Evolutionary conservation across 2,329 filamentous ascomycete genomes (phyloP).

Genomic region (Fusarium avenaceum): DNA sequence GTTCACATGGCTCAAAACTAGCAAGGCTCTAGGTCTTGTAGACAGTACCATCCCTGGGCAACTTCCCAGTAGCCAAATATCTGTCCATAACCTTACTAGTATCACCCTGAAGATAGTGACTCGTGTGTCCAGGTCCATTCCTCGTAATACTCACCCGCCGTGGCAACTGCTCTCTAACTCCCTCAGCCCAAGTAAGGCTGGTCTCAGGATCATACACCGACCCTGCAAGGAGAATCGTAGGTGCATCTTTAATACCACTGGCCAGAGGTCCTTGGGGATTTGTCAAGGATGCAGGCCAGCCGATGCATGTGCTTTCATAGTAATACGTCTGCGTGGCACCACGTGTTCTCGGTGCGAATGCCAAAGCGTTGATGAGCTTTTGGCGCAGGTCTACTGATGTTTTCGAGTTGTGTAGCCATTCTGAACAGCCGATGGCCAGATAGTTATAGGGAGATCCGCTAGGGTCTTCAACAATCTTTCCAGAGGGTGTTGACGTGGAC

Average conservation of each 20-base stretch:
- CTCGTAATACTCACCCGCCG: conserved; percentile 43
- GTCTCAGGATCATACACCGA: conserved; percentile 42
- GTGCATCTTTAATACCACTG: conserved; percentile 5
- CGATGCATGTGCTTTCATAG: conserved; percentile 36
- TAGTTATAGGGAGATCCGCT: conserved; percentile 32
- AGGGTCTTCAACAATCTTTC: not conserved
- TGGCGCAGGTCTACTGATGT: conserved; percentile 30
- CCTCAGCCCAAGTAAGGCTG: conserved; percentile 40
- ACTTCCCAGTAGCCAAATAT: conserved; percentile 38
- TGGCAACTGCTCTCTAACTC: conserved; percentile 39
- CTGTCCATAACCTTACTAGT: conserved; percentile 42
- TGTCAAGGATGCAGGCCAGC: conserved; percentile 40
- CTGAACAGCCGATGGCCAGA: conserved; percentile 45
- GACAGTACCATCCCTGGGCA: conserved; percentile 42
- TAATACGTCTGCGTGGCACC: conserved; percentile 36
- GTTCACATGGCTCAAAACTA: too few species aligned
- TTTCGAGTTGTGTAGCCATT: conserved; percentile 37
- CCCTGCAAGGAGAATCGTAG: conserved; percentile 36
- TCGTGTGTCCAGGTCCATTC: conserved; percentile 46
- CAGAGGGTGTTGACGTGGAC: conserved; percentile 19
- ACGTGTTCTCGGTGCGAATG: conserved; percentile 36
- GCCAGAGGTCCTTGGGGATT: conserved; percentile 34
- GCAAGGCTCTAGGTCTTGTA: conserved; percentile 25
- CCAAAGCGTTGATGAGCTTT: conserved; percentile 17
- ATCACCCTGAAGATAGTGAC: conserved; percentile 35